These are phyloP conservation scores for Pythium chondricola DNA, from an alignment of 352 stramenopile genomes.

Conservation along the genomic window DNA sequence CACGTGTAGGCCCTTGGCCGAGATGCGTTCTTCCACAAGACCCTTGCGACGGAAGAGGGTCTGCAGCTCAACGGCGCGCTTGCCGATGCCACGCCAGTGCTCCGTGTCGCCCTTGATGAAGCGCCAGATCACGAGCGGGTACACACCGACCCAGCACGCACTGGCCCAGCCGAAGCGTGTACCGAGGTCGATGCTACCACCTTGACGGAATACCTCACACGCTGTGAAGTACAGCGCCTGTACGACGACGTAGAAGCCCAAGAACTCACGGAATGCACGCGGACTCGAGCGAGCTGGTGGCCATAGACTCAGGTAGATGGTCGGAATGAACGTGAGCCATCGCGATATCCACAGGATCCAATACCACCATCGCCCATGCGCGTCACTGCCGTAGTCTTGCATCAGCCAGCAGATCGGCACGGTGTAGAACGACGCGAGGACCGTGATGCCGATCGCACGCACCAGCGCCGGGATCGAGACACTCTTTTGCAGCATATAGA, in stretches of 20 bases:
- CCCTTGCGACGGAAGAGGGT: constrained; percentile 26
- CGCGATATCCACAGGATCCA: constrained; percentile 27
- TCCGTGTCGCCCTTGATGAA: constrained; percentile 61
- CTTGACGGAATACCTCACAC: constrained; percentile 26
- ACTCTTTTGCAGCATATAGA: constrained; percentile 65
- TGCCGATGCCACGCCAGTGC: constrained; percentile 59
- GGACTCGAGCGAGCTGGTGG: constrained; percentile 41
- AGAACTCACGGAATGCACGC: constrained; percentile 54
- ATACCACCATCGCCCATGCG: constrained; percentile 20
- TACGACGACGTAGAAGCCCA: constrained; percentile 29
- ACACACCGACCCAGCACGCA: constrained; percentile 42
- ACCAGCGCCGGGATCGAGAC: constrained; percentile 46
- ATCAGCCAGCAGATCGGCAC: constrained; percentile 44
- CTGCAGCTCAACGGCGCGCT: constrained; percentile 49
- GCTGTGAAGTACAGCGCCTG: constrained; percentile 10
- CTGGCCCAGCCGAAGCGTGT: constrained; percentile 28
- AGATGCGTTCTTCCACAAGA: constrained; percentile 21
- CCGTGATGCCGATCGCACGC: constrained; percentile 33
- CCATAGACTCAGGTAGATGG: constrained; percentile 34
- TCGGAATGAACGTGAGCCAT: constrained; percentile 25
- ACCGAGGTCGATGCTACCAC: constrained; percentile 13
- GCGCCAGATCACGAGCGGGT: constrained; percentile 61
- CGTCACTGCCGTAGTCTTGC: constrained; percentile 5
- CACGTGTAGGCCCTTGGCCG: constrained; percentile 42
- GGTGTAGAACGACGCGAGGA: constrained; percentile 44